Percentiles rank a stretch among this genome's conserved stretches.
phyloP scores from a whole-genome alignment of 2,329 filamentous ascomycete species.

The Neofusicoccum sp. region DNA sequence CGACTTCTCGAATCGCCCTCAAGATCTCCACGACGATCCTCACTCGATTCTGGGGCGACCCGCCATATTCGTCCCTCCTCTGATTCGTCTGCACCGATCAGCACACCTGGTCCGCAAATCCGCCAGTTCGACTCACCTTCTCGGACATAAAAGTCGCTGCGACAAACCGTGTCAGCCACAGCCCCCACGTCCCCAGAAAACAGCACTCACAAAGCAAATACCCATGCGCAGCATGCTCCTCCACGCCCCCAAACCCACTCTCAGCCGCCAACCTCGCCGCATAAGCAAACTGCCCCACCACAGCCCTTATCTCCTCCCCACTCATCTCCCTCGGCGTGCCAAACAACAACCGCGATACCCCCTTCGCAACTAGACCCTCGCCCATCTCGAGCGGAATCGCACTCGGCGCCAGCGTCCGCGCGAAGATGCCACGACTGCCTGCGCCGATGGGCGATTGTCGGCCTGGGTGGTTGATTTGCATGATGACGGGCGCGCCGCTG shows the following conservation, averaged over 20 bases:
- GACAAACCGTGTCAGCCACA: neutral
- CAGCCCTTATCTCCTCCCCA: constrained; percentile 51
- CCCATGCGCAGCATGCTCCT: constrained; percentile 50
- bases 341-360: constrained; percentile 30
- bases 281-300: constrained; percentile 53
- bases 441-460: constrained; percentile 44
- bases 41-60: constrained; percentile 44
- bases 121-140: neutral
- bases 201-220: neutral
- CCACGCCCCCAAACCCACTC: constrained; percentile 53
- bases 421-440: constrained; percentile 37
- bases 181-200: too few relatives aligned
- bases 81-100: constrained; percentile 39
- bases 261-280: constrained; percentile 52
- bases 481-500: constrained; percentile 41
- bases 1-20: constrained; percentile 39
- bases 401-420: constrained; percentile 46
- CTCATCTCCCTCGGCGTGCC: constrained; percentile 60
- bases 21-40: constrained; percentile 48
- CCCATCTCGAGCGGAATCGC: constrained; percentile 47
- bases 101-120: neutral
- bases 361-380: neutral
- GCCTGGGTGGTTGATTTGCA: constrained; percentile 51
- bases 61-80: constrained; percentile 50
- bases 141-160: neutral